Base-by-base conservation (phyloP, 2,329 filamentous ascomycete species). In the Penicillium sp. region DNA sequence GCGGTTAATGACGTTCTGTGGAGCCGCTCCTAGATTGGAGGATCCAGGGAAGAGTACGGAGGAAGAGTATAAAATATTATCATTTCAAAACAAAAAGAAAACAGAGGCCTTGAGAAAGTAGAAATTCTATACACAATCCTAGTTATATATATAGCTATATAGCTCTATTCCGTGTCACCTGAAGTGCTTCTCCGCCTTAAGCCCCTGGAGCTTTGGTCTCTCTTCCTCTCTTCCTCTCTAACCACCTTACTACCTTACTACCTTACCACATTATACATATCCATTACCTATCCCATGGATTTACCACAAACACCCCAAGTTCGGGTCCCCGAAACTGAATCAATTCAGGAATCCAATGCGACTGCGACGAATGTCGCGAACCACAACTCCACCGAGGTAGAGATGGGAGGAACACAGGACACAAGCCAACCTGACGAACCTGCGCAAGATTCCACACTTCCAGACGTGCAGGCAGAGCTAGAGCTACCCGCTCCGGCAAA, bases 391-490 rank as follows among this genome's bases (percentile, higher is more conserved):
- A 52, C 52, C 21, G 63, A 67, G 50, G 55, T 63, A 7, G 60
- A 64, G 38, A 65, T 67, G 60, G 49, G 50, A 17, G 56, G 51
- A 15, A 53, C 54, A 13, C 54, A 57, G 9, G 54, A 56, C 6
- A 45, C 56, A 43, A 31, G 31, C 15, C 51, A 54, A 37, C 19
- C 49, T 15, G 57, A 56, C 24, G 49, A 55, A 24, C 31, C 54
- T 44, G 48, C 55, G 55, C 54, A 61, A 49, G 59, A 64, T 39
- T 45, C 40, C 15, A 45, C 45, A 35, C 29, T 63, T n/a, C 44
- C 43, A n/a, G 55, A 63, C 55, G 56, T 47, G 50, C 56, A 56
- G 37, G 49, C 51, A 42, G 46, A 50, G 8, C 19, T 44, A 38
- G 57, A 59, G 21, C 45, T 9, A 28, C 24, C 26, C 6, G 15